A percentile compares a stretch with the other conserved stretches of the same genome.
Evolutionary conservation across 1,139 yeast species (phyloP).

Genomic region (Suhomyces yuchorum): DNA sequence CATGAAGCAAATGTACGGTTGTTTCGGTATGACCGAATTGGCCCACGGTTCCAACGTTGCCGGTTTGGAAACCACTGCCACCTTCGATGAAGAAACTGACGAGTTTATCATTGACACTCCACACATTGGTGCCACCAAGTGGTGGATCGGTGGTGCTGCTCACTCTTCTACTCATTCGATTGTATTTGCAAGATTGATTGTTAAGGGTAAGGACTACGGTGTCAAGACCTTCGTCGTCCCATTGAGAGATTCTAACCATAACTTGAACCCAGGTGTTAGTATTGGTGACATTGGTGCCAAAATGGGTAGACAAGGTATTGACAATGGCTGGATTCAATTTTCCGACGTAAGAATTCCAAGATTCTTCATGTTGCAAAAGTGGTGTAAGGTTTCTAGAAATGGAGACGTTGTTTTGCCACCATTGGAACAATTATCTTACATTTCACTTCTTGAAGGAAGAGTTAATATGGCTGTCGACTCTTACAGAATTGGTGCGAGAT

Average conservation of each 20-base stretch:
- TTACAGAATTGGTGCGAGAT: constrained; percentile 76
- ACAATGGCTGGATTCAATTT: constrained; percentile 94
- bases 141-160: constrained; percentile 99
- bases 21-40: constrained; percentile 93
- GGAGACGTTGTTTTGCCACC: constrained; percentile 78
- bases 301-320: constrained; percentile 90
- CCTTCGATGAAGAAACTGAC: constrained; percentile 65
- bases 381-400: constrained; percentile 67
- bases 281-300: constrained; percentile 92
- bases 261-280: constrained; percentile 74
- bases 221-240: constrained; percentile 92
- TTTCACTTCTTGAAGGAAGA: constrained; percentile 86
- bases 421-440: constrained; percentile 81
- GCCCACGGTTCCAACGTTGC: constrained; percentile 96
- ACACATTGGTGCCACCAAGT: constrained; percentile 86
- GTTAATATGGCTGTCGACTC: constrained; percentile 88
- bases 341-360: constrained; percentile 81
- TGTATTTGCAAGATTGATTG: constrained; percentile 79
- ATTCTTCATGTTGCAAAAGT: constrained; percentile 79
- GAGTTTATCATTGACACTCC: constrained; percentile 83
- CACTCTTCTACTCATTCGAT: constrained; percentile 87
- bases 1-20: constrained; percentile 75
- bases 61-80: constrained; percentile 89
- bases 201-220: constrained; percentile 82
- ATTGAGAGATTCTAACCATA: constrained; percentile 71